phyloP scores from a whole-genome alignment of 768 basidiomycete genomes.

The Lentinula lateritia region DNA sequence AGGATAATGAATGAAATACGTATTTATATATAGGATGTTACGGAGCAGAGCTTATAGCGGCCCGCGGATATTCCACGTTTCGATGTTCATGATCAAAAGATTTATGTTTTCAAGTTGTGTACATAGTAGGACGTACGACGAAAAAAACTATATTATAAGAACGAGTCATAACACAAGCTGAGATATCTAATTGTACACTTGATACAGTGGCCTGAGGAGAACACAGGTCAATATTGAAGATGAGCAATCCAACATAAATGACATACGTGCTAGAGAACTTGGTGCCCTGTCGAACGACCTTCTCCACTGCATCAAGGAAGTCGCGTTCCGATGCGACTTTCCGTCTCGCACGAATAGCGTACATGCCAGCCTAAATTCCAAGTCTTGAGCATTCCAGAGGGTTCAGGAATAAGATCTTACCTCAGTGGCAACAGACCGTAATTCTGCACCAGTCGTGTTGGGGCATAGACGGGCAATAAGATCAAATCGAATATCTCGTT shows the following conservation, averaged over 20 bases:
- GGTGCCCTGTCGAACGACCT: conserved; percentile 94
- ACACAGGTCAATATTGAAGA: conserved; percentile 3
- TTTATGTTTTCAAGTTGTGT: too few relatives aligned
- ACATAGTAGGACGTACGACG: not conserved
- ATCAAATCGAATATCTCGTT: conserved; percentile 95
- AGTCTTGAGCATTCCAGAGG: not conserved
- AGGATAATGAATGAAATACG: not conserved
- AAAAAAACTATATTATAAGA: not conserved
- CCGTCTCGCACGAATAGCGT: conserved; percentile 92
- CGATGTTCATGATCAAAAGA: too few relatives aligned
- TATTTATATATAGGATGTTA: too few relatives aligned
- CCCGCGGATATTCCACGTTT: not conserved
- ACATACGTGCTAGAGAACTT: conserved; percentile 97
- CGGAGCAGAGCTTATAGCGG: not conserved
- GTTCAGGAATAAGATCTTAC: conserved; percentile 31
- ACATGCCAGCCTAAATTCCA: conserved; percentile 89
- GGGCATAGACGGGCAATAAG: conserved; percentile 96
- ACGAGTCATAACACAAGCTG: not conserved
- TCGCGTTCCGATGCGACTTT: conserved; percentile 98
- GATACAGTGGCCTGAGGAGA: conserved; percentile 68
- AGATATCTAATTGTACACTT: conserved; percentile 79
- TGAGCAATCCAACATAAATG: not conserved
- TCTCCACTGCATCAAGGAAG: conserved; percentile 97
- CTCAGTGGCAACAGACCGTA: conserved; percentile 96
- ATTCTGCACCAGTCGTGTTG: conserved; percentile 97